A percentile compares a stretch with the other conserved stretches of the same genome.
phyloP scores from a whole-genome alignment of 2,329 filamentous ascomycete genomes.

The Sclerotiophoma versabilis region DNA sequence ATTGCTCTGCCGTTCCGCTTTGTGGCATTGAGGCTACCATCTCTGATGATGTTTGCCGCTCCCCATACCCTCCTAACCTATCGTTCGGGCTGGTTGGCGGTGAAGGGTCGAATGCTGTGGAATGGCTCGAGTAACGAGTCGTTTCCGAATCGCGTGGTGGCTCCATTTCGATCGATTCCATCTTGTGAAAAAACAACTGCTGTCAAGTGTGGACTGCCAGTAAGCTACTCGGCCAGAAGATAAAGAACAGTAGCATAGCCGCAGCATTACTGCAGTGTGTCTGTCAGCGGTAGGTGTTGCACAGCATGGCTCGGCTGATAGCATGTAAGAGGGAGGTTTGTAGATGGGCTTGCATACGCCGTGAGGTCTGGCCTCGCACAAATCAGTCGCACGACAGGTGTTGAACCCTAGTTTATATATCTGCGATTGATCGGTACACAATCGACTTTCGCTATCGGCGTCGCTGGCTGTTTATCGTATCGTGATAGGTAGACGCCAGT shows the following conservation, averaged over 20 bases:
- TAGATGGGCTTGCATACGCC: neutral
- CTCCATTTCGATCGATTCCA: neutral
- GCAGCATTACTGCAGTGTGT: neutral
- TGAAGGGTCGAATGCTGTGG: neutral
- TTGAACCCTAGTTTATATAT: too few species aligned
- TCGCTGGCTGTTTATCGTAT: too few species aligned
- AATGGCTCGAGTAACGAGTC: neutral
- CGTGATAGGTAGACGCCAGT: too few species aligned
- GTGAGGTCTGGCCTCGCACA: neutral
- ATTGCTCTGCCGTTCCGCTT: too few species aligned
- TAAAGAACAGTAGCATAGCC: neutral
- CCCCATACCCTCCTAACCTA: neutral
- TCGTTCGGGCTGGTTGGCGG: neutral
- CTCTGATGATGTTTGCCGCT: neutral
- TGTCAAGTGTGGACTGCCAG: too few species aligned
- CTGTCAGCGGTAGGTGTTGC: neutral
- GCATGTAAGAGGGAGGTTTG: neutral
- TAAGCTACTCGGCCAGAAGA: too few species aligned
- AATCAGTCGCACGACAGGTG: neutral
- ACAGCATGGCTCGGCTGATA: neutral
- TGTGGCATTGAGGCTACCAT: too few species aligned
- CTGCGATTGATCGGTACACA: neutral
- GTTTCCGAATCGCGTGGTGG: neutral
- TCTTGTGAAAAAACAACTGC: neutral
- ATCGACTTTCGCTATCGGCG: too few species aligned